A percentile compares a stretch with the other conserved stretches of the same genome.
Conservation (phyloP, 2,329 filamentous ascomycete species). For the Beauveria pseudobassiana region DNA sequence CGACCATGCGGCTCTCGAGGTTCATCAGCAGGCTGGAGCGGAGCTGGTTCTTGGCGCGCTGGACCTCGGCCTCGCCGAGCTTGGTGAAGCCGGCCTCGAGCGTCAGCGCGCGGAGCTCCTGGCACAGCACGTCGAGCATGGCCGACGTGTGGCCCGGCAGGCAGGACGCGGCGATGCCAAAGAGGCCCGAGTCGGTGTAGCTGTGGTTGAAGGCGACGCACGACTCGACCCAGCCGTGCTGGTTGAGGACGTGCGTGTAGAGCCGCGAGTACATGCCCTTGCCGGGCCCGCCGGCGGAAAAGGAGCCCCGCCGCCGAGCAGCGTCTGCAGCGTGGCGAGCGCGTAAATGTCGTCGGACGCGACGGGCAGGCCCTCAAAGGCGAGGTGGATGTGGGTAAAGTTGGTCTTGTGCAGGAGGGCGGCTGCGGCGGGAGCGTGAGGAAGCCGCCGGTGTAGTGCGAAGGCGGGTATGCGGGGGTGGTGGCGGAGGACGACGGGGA, state of each 20-base stretch:
- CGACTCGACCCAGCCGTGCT: conserved; percentile 94
- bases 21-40: conserved; percentile 91
- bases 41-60: conserved; percentile 93
- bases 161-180: conserved; percentile 86
- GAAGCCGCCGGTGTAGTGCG: conserved; percentile 91
- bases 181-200: conserved; percentile 91
- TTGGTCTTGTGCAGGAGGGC: conserved; percentile 70
- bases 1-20: conserved; percentile 92
- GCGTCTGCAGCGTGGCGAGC: conserved; percentile 87
- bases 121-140: conserved; percentile 95
- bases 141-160: conserved; percentile 66
- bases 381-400: conserved; percentile 89
- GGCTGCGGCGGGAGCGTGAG: conserved; percentile 76
- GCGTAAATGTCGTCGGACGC: conserved; percentile 91
- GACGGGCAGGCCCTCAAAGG: conserved; percentile 91
- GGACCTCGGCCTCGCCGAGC: conserved; percentile 70
- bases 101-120: conserved; percentile 73
- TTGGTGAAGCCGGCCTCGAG: conserved; percentile 66
- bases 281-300: conserved; percentile 90
- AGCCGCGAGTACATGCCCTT: conserved; percentile 99
- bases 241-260: conserved; percentile 96
- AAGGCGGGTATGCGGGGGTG: conserved; percentile 42
- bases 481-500: conserved; percentile 35
- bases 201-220: conserved; percentile 96
- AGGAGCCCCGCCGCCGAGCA: conserved; percentile 95